Percentiles rank a stretch among this genome's conserved stretches.
Conservation (phyloP, 805 yeast species). For the Barnettozyma sucrosica region DNA sequence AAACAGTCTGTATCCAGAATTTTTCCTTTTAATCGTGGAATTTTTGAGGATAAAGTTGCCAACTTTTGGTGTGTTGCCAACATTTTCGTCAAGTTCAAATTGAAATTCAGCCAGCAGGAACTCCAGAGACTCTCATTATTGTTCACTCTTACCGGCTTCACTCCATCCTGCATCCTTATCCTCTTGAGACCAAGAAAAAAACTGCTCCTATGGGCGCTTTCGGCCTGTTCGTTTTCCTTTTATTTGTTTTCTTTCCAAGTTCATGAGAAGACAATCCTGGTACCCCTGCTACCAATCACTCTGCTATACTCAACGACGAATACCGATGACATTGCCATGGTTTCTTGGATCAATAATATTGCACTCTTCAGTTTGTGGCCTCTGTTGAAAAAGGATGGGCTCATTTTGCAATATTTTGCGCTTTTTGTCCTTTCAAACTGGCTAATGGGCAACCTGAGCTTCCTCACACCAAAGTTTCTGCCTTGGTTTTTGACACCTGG, state of each 20-base stretch:
- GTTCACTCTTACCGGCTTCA: conserved; percentile 45
- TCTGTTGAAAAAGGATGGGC: conserved; percentile 66
- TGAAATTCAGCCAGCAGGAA: conserved; percentile 45
- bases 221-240: conserved; percentile 82
- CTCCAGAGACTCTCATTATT: conserved; percentile 54
- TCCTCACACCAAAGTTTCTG: conserved; percentile 40
- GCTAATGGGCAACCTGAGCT: conserved; percentile 63
- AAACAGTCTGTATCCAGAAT: conserved; percentile 61
- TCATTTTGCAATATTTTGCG: conserved; percentile 65
- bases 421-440: conserved; percentile 65
- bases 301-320: conserved; percentile 50
- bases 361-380: conserved; percentile 89
- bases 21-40: conserved; percentile 89
- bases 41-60: conserved; percentile 96
- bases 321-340: conserved; percentile 58
- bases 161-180: conserved; percentile 50
- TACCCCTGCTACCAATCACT: conserved; percentile 83
- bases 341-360: conserved; percentile 83
- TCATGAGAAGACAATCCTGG: conserved; percentile 86
- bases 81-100: conserved; percentile 63
- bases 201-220: conserved; percentile 64
- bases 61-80: conserved; percentile 97
- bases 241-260: conserved; percentile 91
- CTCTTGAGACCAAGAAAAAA: conserved; percentile 47
- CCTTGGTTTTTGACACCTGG: conserved; percentile 40